These are phyloP conservation scores for Pluteus cervinus DNA, from an alignment of 768 basidiomycete species.

Conservation along the genomic window DNA sequence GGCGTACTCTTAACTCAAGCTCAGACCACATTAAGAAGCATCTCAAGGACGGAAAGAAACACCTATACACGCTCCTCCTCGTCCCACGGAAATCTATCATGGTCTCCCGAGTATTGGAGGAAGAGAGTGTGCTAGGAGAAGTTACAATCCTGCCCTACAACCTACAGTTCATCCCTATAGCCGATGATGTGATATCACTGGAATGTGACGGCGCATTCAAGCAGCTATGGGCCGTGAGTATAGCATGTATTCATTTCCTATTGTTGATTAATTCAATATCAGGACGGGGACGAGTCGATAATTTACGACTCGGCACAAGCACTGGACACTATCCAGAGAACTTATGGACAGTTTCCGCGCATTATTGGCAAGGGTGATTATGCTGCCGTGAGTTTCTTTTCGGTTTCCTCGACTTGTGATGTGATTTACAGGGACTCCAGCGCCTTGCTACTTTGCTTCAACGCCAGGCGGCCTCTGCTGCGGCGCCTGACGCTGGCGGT, in stretches of 20 bases:
- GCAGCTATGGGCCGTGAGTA: conserved; percentile 85
- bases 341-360: conserved; percentile 87
- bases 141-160: conserved; percentile 82
- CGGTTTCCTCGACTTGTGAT: conserved; percentile 3
- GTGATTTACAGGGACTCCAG: conserved; percentile 31
- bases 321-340: conserved; percentile 71
- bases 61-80: conserved; percentile 81
- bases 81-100: conserved; percentile 86
- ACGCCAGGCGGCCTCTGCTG: conserved; percentile 37
- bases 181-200: conserved; percentile 87
- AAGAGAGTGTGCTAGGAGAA: conserved; percentile 98
- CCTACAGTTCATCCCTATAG: conserved; percentile 90
- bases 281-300: conserved; percentile 93
- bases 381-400: conserved; percentile 49
- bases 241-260: conserved; percentile 4
- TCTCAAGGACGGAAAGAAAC: conserved; percentile 61
- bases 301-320: conserved; percentile 89
- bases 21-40: conserved; percentile 91
- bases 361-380: conserved; percentile 91
- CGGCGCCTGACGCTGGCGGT: conserved; percentile 33
- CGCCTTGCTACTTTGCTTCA: conserved; percentile 69
- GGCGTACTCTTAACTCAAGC: conserved; percentile 19
- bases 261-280: conserved; percentile 7
- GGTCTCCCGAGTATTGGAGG: conserved; percentile 81
- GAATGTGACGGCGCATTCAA: conserved; percentile 83